Conservation (phyloP, 495 filamentous ascomycete species). For the Xanthoparmelia taractica region DNA sequence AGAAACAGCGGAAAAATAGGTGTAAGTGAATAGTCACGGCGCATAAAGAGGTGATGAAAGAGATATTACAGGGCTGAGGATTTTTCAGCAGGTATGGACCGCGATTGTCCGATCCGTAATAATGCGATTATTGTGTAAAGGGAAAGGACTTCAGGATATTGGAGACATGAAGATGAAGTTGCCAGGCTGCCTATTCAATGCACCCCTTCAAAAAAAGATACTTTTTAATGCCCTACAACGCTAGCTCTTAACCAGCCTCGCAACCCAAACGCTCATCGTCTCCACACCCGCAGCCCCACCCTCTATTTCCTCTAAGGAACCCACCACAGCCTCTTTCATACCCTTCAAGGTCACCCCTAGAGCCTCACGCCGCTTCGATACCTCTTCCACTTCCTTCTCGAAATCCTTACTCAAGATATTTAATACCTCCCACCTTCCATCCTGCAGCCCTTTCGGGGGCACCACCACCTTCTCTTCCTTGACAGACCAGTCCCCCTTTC, state of each 20-base stretch:
- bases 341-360: background rate
- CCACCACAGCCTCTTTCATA: constrained; percentile 6
- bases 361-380: background rate
- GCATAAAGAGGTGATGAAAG: no score
- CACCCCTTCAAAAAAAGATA: background rate
- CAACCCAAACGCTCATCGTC: constrained; percentile 7
- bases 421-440: constrained; percentile 9
- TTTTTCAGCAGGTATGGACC: no score
- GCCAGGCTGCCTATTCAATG: no score
- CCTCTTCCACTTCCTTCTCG: background rate
- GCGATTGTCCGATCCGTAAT: no score
- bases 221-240: background rate
- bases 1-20: no score
- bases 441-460: constrained; percentile 1
- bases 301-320: background rate
- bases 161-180: no score
- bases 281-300: constrained; percentile 4
- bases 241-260: background rate
- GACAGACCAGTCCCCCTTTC: background rate
- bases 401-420: background rate
- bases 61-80: no score
- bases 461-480: constrained; percentile 2
- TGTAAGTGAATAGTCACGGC: no score
- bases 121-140: background rate
- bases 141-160: no score